A percentile compares a stretch with the other conserved stretches of the same genome.
phyloP scores from a whole-genome alignment of 306 rosid genomes.

The Leucaena leucocephala region DNA sequence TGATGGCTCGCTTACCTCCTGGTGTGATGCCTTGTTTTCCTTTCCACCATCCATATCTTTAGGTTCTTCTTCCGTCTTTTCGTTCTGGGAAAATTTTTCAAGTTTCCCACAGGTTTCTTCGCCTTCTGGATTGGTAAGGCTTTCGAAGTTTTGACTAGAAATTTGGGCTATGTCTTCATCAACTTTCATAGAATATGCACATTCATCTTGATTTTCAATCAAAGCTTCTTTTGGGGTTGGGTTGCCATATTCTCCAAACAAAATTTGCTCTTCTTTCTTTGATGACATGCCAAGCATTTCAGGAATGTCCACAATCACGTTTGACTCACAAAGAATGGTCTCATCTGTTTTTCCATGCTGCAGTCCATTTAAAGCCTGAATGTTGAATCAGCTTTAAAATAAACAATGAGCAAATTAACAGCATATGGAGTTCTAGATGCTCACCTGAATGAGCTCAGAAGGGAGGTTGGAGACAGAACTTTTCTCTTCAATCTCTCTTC shows the following conservation, averaged over 20 bases:
- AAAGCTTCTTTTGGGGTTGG: conserved; percentile 24
- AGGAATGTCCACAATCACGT: conserved; percentile 9
- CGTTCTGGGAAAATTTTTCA: conserved; percentile 29
- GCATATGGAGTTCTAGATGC: background rate
- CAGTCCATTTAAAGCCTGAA: conserved; percentile 35
- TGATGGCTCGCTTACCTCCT: conserved; percentile 23
- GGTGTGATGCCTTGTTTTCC: conserved; percentile 19
- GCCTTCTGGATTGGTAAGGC: conserved; percentile 6
- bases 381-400: background rate
- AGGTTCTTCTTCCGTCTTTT: conserved; percentile 31
- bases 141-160: conserved; percentile 9
- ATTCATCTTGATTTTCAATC: conserved; percentile 26
- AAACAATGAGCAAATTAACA: background rate
- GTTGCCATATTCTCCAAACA: conserved; percentile 17
- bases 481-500: conserved; percentile 26
- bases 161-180: conserved; percentile 21
- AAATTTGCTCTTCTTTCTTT: conserved; percentile 30
- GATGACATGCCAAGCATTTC: conserved; percentile 18
- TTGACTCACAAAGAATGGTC: conserved; percentile 23
- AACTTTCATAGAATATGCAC: conserved; percentile 10
- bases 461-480: conserved; percentile 17
- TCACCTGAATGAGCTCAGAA: conserved; percentile 27
- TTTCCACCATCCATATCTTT: conserved; percentile 3
- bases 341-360: conserved; percentile 30
- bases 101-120: conserved; percentile 27